These are phyloP conservation scores for Ormosia emarginata DNA, from an alignment of 306 rosid species.

Conservation along the genomic window DNA sequence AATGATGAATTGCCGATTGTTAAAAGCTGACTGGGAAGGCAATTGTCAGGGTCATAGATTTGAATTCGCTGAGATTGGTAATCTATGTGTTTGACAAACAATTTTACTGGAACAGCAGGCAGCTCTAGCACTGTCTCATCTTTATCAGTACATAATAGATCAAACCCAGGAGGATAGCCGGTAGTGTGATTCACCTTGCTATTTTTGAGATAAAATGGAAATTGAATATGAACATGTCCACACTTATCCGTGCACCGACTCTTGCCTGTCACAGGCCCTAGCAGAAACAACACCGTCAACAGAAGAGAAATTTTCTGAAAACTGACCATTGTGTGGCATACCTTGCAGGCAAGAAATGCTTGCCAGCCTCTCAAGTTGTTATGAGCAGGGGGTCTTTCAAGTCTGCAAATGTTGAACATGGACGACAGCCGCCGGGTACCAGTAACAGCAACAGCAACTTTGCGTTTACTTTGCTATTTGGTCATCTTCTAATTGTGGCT, in stretches of 20 bases:
- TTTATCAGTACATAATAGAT: slow-evolving; percentile 1
- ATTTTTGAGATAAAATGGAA: slow-evolving; percentile 26
- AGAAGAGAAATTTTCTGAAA: neutral
- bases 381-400: neutral
- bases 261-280: neutral
- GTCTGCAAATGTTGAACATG: neutral
- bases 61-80: neutral
- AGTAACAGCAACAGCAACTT: too few species aligned
- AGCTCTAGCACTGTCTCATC: slow-evolving; percentile 14
- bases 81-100: slow-evolving; percentile 10
- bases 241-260: slow-evolving; percentile 8
- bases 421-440: neutral
- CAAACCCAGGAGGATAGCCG: neutral
- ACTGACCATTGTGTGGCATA: neutral
- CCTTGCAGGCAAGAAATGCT: neutral
- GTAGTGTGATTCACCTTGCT: neutral
- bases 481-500: too few species aligned
- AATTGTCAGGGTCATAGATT: slow-evolving; percentile 13
- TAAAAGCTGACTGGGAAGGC: slow-evolving; percentile 10
- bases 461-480: too few species aligned
- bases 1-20: slow-evolving; percentile 2
- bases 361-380: neutral
- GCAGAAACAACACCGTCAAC: neutral
- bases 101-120: neutral
- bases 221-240: slow-evolving; percentile 18